These are phyloP conservation scores for Lactarius akahatsu DNA, from an alignment of 768 basidiomycete species.

Conservation along the genomic window DNA sequence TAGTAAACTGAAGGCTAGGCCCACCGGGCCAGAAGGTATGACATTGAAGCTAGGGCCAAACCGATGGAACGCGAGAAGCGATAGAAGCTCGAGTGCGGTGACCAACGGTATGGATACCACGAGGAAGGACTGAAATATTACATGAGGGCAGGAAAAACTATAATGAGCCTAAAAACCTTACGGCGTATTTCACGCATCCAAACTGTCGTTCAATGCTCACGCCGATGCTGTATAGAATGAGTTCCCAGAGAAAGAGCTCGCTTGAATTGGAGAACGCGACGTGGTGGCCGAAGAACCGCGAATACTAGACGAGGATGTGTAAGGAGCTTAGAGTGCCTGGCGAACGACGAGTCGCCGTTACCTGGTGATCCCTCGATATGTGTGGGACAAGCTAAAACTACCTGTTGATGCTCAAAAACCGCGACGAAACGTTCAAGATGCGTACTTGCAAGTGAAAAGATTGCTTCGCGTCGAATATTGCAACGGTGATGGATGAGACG, in stretches of 20 bases:
- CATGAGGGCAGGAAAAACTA: slow-evolving; percentile 24
- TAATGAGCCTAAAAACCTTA: slow-evolving; percentile 39
- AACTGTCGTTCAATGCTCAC: slow-evolving; percentile 80
- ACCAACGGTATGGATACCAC: slow-evolving; percentile 64
- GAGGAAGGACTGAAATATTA: slow-evolving; percentile 65
- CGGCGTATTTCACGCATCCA: slow-evolving; percentile 85
- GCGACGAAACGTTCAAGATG: slow-evolving; percentile 20
- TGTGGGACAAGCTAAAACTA: slow-evolving; percentile 72
- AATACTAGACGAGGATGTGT: slow-evolving; percentile 58
- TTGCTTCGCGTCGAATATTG: slow-evolving; percentile 84
- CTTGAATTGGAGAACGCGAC: slow-evolving; percentile 81
- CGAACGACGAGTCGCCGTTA: slow-evolving; percentile 36
- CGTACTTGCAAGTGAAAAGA: slow-evolving; percentile 81
- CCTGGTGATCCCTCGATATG: slow-evolving; percentile 87
- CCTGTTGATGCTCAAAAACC: slow-evolving; percentile 1
- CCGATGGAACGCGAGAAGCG: slow-evolving; percentile 63
- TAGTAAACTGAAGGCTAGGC: slow-evolving; percentile 73
- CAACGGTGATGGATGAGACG: slow-evolving; percentile 67
- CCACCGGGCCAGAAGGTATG: slow-evolving; percentile 74
- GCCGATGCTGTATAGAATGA: slow-evolving; percentile 70
- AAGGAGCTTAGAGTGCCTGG: not conserved
- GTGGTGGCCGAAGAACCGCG: slow-evolving; percentile 75
- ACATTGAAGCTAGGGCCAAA: slow-evolving; percentile 58
- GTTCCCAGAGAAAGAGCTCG: slow-evolving; percentile 74
- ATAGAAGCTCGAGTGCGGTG: slow-evolving; percentile 64